Conservation (phyloP, 2,329 filamentous ascomycete species). For the Trichophyton mentagrophytes region DNA sequence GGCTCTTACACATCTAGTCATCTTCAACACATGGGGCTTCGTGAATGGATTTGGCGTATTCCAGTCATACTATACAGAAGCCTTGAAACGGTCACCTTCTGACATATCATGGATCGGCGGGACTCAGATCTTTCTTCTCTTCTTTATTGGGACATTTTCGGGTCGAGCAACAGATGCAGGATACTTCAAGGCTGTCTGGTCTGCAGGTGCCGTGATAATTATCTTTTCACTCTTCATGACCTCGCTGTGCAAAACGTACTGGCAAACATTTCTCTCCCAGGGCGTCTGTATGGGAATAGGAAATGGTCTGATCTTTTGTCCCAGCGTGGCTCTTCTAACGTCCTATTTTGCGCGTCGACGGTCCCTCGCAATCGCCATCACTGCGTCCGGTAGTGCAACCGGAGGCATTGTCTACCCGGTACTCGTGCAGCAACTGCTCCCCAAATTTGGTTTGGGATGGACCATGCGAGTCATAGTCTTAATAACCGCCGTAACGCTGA, state of each 20-base stretch:
- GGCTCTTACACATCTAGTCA: slow-evolving; percentile 39
- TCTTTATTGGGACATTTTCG: slow-evolving; percentile 39
- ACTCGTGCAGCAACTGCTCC: slow-evolving; percentile 44
- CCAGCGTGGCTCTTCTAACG: slow-evolving; percentile 42
- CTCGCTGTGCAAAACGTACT: slow-evolving; percentile 36
- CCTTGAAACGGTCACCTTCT: slow-evolving; percentile 31
- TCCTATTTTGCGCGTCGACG: slow-evolving; percentile 51
- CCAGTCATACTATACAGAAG: slow-evolving; percentile 40
- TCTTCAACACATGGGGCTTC: slow-evolving; percentile 46
- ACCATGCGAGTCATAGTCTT: slow-evolving; percentile 51
- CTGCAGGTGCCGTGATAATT: slow-evolving; percentile 33
- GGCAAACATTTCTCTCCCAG: slow-evolving; percentile 40
- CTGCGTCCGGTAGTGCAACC: slow-evolving; percentile 46
- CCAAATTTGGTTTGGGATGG: slow-evolving; percentile 51
- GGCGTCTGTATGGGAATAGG: slow-evolving; percentile 47
- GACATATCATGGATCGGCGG: slow-evolving; percentile 43
- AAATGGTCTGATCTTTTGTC: slow-evolving; percentile 42
- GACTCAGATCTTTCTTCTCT: slow-evolving; percentile 40
- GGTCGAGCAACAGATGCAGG: slow-evolving; percentile 42
- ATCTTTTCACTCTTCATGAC: slow-evolving; percentile 42
- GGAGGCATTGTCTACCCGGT: slow-evolving; percentile 54
- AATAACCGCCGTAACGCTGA: slow-evolving; percentile 40
- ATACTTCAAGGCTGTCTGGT: slow-evolving; percentile 35
- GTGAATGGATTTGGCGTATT: slow-evolving; percentile 46
- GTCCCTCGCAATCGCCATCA: slow-evolving; percentile 47